Base-by-base conservation (phyloP, 1,284 basidiomycete genomes). In the Microbotryomycetes sp. region DNA sequence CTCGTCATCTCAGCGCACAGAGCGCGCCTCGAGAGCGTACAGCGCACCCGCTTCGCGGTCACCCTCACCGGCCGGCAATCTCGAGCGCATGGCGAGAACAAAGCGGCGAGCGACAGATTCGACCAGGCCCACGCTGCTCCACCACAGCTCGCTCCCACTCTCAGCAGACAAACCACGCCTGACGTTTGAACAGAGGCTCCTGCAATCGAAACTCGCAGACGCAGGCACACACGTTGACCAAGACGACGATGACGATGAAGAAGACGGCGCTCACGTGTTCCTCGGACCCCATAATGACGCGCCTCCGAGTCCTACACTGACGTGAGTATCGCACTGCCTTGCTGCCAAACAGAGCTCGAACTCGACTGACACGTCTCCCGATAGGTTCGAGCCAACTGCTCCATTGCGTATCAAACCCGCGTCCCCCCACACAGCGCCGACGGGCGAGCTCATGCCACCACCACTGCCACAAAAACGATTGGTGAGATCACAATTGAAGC, bases 381-480 rank as follows among this genome's bases (percentile, higher is more conserved):
- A 41, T 18, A 41, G 35, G 11, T 41, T 41, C 35, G 35, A 41
- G 18, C 35, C 35, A 41, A 41, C 35, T 9, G 35, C 35, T 11
- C 35, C 35, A 9, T 18, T 41, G 35, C 9, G 35, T 11, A 9
- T 41, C 35, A 41, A 41, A 18, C 35, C 35, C 18, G 35, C 35
- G 11, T 50, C 54, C 31, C 52, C 52, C 7, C 49, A 55, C 18
- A 64, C 56, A 3, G 53, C 56, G 0, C 52, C 48, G 0, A 26
- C 46, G 5, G 55, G 52, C 24, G 27, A 54, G 2, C 58, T 65
- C 26, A 46, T 48, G 2, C 66, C 27, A 15, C 57, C 61, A 5
- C 59, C 62, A 16, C 56, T 59, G 0, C 53, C 35, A 3, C 18
- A 41, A 15, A 67, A 67, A 51, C 62, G 66, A 9, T 49, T 46